These are phyloP conservation scores for Graphilbum sp. DNA, from an alignment of 2,329 filamentous ascomycete genomes.

Conservation along the genomic window DNA sequence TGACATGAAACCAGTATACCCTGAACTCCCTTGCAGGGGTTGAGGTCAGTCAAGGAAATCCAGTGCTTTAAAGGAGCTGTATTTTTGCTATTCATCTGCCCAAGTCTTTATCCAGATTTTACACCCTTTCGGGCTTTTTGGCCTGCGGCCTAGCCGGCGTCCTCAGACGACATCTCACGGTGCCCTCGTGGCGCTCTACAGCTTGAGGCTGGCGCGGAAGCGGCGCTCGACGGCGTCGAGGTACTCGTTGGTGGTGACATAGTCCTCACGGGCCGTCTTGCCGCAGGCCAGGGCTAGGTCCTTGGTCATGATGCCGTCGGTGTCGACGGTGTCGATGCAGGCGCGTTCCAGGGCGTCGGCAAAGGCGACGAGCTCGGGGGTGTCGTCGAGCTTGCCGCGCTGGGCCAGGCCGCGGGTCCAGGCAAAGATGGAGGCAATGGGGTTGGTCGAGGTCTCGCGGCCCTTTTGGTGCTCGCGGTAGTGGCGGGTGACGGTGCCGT, in stretches of 20 bases:
- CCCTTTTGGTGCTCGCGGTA: constrained; percentile 99
- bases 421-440: constrained; percentile 96
- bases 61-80: too few relatives aligned
- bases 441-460: constrained; percentile 92
- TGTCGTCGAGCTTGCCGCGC: constrained; percentile 81
- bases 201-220: constrained; percentile 65
- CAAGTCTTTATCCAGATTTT: too few relatives aligned
- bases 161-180: too few relatives aligned
- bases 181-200: too few relatives aligned
- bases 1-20: too few relatives aligned
- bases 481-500: constrained; percentile 96
- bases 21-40: too few relatives aligned
- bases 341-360: constrained; percentile 85
- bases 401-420: constrained; percentile 93
- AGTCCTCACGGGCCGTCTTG: constrained; percentile 67
- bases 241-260: constrained; percentile 87
- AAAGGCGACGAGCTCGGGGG: constrained; percentile 82
- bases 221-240: constrained; percentile 81
- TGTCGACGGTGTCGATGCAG: constrained; percentile 84
- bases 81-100: too few relatives aligned
- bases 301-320: constrained; percentile 98
- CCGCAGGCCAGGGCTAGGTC: constrained; percentile 91
- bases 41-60: too few relatives aligned
- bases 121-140: too few relatives aligned
- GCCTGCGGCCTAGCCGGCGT: too few relatives aligned